These are phyloP conservation scores for Fraxinus anomala DNA, from an alignment of 257 asterid genomes.

Conservation along the genomic window DNA sequence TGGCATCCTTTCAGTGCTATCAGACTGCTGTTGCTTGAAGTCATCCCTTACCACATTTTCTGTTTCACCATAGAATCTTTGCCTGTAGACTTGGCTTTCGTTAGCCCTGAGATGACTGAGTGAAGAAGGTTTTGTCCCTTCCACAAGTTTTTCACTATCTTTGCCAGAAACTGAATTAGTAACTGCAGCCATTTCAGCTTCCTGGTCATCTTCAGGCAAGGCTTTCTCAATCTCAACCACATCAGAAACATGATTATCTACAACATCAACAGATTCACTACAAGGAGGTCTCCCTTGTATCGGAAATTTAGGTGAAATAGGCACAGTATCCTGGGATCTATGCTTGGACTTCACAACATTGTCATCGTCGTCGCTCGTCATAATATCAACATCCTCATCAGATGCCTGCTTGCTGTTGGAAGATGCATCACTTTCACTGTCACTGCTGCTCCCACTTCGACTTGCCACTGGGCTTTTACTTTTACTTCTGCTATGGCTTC, in stretches of 20 bases:
- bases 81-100: constrained; percentile 35
- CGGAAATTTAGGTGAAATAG: constrained; percentile 46
- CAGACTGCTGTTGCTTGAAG: constrained; percentile 45
- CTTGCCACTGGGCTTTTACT: constrained; percentile 75
- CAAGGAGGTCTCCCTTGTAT: constrained; percentile 45
- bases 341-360: constrained; percentile 44
- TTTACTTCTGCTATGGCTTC: constrained; percentile 67
- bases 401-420: constrained; percentile 86
- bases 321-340: constrained; percentile 47
- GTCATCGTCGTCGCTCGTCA: constrained; percentile 69
- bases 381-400: constrained; percentile 90
- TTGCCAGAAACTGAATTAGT: constrained; percentile 41
- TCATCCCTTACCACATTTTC: constrained; percentile 40
- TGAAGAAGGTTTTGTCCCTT: constrained; percentile 43
- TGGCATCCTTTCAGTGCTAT: constrained; percentile 37
- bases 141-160: constrained; percentile 48
- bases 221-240: constrained; percentile 66
- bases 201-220: constrained; percentile 46
- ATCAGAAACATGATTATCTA: constrained; percentile 55
- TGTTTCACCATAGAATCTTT: constrained; percentile 33
- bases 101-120: constrained; percentile 39
- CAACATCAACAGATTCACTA: constrained; percentile 51
- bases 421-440: constrained; percentile 82
- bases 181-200: constrained; percentile 42
- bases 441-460: constrained; percentile 78